Percentiles rank a stretch among this genome's conserved stretches.
Evolutionary conservation across 2,329 filamentous ascomycete genomes (phyloP).

Genomic region (Elsinoe australis): DNA sequence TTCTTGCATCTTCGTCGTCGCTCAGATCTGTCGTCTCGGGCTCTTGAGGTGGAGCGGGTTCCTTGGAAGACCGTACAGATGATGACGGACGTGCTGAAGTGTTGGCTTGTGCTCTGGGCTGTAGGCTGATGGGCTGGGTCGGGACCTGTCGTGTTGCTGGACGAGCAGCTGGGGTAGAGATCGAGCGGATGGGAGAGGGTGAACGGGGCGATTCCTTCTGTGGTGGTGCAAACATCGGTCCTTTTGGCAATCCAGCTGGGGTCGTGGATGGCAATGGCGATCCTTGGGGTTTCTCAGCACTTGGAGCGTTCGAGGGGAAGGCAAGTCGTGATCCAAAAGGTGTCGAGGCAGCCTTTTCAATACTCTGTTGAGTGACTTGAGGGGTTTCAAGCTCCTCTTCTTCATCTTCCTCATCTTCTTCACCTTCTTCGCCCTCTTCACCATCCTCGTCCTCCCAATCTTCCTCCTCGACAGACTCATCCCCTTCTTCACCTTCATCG

Average conservation of each 20-base stretch:
- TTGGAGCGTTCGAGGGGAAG: conserved; percentile 17
- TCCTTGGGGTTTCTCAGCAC: background rate
- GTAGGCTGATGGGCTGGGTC: conserved; percentile 20
- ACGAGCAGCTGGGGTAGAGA: conserved; percentile 41
- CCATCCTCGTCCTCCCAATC: conserved; percentile 30
- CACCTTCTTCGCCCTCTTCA: conserved; percentile 29
- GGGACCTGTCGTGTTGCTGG: conserved; percentile 18
- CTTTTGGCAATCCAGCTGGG: conserved; percentile 20
- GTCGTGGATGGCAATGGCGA: conserved; percentile 19
- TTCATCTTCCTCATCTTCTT: conserved; percentile 35
- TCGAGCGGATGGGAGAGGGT: conserved; percentile 61
- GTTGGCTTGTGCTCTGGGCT: conserved; percentile 15
- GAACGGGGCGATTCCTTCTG: conserved; percentile 48
- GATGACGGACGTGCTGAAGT: conserved; percentile 24
- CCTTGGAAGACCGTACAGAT: conserved; percentile 23
- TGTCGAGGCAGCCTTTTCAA: conserved; percentile 8
- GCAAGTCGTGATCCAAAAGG: conserved; percentile 18
- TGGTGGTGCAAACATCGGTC: conserved; percentile 19
- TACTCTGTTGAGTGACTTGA: conserved; percentile 7
- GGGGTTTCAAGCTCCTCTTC: conserved; percentile 35
- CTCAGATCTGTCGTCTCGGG: conserved; percentile 44
- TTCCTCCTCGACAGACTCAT: conserved; percentile 37
- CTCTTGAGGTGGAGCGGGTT: conserved; percentile 29
- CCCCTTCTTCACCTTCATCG: conserved; percentile 28
- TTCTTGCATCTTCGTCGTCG: conserved; percentile 62